Conservation (phyloP, 768 basidiomycete genomes). For the Termitomyces bulborhizus region DNA sequence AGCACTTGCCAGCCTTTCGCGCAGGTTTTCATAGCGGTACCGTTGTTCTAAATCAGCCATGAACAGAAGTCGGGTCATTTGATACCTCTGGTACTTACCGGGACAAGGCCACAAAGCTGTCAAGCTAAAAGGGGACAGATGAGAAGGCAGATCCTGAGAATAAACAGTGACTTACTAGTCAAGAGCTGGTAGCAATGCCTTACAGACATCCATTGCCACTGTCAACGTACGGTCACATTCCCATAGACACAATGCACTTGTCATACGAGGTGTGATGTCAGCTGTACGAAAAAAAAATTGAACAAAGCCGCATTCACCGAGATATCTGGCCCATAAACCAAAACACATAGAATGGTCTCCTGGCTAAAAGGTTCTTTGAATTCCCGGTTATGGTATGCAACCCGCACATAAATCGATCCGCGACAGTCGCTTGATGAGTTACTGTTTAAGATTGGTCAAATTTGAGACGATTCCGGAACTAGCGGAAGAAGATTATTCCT, state of each 20-base stretch:
- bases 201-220: conserved; percentile 57
- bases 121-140: conserved; percentile 26
- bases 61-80: neutral
- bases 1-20: conserved; percentile 37
- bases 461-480: neutral
- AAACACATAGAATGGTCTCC: conserved; percentile 62
- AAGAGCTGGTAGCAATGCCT: conserved; percentile 51
- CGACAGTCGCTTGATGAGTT: conserved; percentile 52
- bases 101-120: conserved; percentile 59
- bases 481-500: conserved; percentile 17
- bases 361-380: conserved; percentile 39
- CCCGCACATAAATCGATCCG: conserved; percentile 53
- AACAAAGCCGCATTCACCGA: conserved; percentile 29
- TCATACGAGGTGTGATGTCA: conserved; percentile 6
- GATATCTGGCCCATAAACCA: conserved; percentile 73
- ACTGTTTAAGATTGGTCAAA: conserved; percentile 31
- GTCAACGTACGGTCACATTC: conserved; percentile 50
- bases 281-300: neutral
- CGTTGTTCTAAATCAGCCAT: conserved; percentile 39
- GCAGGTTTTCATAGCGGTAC: conserved; percentile 38
- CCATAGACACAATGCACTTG: conserved; percentile 54
- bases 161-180: conserved; percentile 38
- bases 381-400: conserved; percentile 57
- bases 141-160: neutral
- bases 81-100: conserved; percentile 30